These are phyloP conservation scores for Cyberlindnera nakhonratchasimensis DNA, from an alignment of 805 yeast genomes.

Conservation along the genomic window DNA sequence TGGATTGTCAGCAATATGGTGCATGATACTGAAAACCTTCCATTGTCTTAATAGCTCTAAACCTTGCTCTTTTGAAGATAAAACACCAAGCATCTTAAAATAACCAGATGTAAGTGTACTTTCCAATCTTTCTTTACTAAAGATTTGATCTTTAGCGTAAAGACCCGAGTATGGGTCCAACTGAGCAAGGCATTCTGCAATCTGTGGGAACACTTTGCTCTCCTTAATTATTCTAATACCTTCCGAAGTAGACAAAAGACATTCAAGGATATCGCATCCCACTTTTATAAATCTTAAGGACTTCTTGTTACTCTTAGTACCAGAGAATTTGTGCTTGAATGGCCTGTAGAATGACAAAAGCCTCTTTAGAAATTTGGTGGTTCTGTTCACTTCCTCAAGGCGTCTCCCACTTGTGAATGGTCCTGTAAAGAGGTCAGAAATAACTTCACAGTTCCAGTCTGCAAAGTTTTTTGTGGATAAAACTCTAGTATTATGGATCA, in stretches of 20 bases:
- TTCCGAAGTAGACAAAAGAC: constrained; percentile 55
- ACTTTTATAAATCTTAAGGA: constrained; percentile 59
- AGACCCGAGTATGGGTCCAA: constrained; percentile 78
- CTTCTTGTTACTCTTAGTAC: constrained; percentile 45
- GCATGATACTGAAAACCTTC: constrained; percentile 79
- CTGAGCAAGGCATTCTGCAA: constrained; percentile 86
- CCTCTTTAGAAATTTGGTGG: constrained; percentile 83
- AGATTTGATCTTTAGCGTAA: constrained; percentile 67
- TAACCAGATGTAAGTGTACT: constrained; percentile 73
- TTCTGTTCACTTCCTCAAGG: constrained; percentile 71
- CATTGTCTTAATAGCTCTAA: constrained; percentile 68
- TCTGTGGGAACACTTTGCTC: constrained; percentile 80
- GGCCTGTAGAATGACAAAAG: constrained; percentile 87
- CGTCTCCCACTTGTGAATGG: constrained; percentile 71
- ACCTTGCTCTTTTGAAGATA: constrained; percentile 61
- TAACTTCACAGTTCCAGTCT: constrained; percentile 84
- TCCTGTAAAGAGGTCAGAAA: constrained; percentile 73
- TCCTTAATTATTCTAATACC: constrained; percentile 66
- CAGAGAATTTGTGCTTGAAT: constrained; percentile 75
- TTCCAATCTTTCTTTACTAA: constrained; percentile 56
- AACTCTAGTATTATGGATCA: constrained; percentile 67
- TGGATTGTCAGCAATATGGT: constrained; percentile 59
- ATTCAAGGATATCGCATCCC: constrained; percentile 72
- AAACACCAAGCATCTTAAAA: constrained; percentile 70
- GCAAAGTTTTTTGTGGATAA: constrained; percentile 72